Conservation (phyloP, 202 grass and related monocot species). For the Zizania palustris region DNA sequence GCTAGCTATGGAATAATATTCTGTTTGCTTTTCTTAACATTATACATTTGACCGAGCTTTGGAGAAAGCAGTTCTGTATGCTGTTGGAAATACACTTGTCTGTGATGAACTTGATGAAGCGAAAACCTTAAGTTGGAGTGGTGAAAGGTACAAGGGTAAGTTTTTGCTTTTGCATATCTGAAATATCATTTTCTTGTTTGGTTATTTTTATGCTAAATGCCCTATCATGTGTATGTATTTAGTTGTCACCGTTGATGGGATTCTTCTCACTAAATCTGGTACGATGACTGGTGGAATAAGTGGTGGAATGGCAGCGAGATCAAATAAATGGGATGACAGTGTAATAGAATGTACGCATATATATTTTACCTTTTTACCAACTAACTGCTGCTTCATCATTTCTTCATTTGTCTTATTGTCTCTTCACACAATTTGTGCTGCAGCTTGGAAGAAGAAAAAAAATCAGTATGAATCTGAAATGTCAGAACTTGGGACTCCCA, state of each 20-base stretch:
- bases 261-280: slow-evolving; percentile 92
- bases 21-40: slow-evolving; percentile 64
- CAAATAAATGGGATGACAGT: slow-evolving; percentile 98
- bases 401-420: slow-evolving; percentile 35
- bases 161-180: slow-evolving; percentile 35
- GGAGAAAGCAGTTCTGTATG: slow-evolving; percentile 98
- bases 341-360: slow-evolving; percentile 67
- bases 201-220: slow-evolving; percentile 44
- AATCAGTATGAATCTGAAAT: slow-evolving; percentile 77
- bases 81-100: slow-evolving; percentile 98
- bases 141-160: slow-evolving; percentile 96
- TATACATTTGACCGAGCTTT: slow-evolving; percentile 92
- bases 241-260: slow-evolving; percentile 97
- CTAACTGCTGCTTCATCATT: slow-evolving; percentile 20
- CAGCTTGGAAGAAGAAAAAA: slow-evolving; percentile 91
- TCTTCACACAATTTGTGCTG: slow-evolving; percentile 46
- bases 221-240: slow-evolving; percentile 36
- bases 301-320: slow-evolving; percentile 99
- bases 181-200: slow-evolving; percentile 36
- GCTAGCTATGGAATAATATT: not conserved
- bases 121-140: slow-evolving; percentile 92
- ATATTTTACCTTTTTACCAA: slow-evolving; percentile 31
- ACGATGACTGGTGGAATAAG: slow-evolving; percentile 99
- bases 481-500: slow-evolving; percentile 74
- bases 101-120: slow-evolving; percentile 99